Conservation (phyloP, 2,329 filamentous ascomycete species). For the Sclerotinia spermophila region DNA sequence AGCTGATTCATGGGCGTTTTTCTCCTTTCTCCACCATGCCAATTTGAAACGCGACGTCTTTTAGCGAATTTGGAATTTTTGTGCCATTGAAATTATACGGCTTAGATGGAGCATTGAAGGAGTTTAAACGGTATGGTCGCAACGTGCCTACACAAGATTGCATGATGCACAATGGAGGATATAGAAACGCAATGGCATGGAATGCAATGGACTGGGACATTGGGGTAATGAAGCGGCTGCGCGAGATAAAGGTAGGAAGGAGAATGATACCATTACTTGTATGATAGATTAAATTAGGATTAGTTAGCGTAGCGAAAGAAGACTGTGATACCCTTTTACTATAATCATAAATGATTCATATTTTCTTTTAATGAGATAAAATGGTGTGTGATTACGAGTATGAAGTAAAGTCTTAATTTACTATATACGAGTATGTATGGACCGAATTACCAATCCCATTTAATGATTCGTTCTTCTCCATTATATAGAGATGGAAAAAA, state of each 20-base stretch:
- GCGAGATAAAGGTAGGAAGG: neutral
- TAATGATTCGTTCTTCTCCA: neutral
- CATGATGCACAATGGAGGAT: neutral
- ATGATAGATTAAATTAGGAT: constrained; percentile 17
- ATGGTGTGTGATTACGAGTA: neutral
- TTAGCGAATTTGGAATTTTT: constrained; percentile 17
- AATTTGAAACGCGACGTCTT: constrained; percentile 12
- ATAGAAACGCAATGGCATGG: neutral
- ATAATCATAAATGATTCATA: neutral
- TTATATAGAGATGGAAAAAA: neutral
- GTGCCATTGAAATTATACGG: constrained; percentile 4
- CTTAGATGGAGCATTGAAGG: constrained; percentile 10
- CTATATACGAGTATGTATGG: neutral
- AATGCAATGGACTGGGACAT: neutral
- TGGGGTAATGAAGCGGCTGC: neutral
- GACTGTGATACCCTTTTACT: constrained; percentile 20
- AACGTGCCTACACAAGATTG: constrained; percentile 13
- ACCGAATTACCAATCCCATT: neutral
- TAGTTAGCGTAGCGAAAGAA: constrained; percentile 6
- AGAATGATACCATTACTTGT: constrained; percentile 21
- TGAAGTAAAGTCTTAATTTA: no score
- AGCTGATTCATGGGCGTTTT: constrained; percentile 6
- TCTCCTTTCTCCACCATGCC: constrained; percentile 6
- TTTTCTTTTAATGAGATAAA: neutral
- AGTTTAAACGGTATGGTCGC: constrained; percentile 10